Evolutionary conservation across 768 basidiomycete species (phyloP).

Genomic region (Podaxis carcinomalis): DNA sequence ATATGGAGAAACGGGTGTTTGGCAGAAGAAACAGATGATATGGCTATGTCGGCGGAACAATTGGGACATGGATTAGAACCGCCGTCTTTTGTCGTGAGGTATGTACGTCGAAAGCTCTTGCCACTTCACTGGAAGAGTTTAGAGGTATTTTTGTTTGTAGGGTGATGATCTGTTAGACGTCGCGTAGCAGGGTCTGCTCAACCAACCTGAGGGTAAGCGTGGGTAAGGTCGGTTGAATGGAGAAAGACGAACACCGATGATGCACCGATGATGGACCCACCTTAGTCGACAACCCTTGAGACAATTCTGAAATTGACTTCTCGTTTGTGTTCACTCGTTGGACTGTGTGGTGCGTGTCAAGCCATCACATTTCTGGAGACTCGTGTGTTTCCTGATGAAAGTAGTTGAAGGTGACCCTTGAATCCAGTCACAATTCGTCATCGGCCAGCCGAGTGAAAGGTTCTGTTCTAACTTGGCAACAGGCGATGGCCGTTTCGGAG

Average conservation of each 20-base stretch:
- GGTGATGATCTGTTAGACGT: background rate
- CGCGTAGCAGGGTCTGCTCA: constrained; percentile 1
- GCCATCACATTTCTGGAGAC: background rate
- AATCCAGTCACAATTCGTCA: background rate
- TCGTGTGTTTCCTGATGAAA: background rate
- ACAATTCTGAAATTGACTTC: background rate
- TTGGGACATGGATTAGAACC: constrained; percentile 25
- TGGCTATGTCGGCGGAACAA: constrained; percentile 52
- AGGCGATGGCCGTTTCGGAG: background rate
- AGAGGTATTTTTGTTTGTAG: background rate
- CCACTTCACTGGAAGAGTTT: background rate
- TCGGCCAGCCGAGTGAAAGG: background rate
- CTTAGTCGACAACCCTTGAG: background rate
- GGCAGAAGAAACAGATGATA: constrained; percentile 71
- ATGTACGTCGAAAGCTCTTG: background rate
- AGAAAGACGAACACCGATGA: constrained; percentile 1
- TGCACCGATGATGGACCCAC: background rate
- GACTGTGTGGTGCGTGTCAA: background rate
- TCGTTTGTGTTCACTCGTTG: background rate
- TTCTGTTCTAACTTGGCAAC: background rate
- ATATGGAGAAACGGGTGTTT: constrained; percentile 32
- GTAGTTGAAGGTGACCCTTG: background rate
- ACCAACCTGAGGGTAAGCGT: background rate
- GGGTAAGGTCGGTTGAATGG: constrained; percentile 9
- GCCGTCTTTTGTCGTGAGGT: background rate